phyloP scores from a whole-genome alignment of 2,329 filamentous ascomycete species.

The Trichoderma cornu-damae region DNA sequence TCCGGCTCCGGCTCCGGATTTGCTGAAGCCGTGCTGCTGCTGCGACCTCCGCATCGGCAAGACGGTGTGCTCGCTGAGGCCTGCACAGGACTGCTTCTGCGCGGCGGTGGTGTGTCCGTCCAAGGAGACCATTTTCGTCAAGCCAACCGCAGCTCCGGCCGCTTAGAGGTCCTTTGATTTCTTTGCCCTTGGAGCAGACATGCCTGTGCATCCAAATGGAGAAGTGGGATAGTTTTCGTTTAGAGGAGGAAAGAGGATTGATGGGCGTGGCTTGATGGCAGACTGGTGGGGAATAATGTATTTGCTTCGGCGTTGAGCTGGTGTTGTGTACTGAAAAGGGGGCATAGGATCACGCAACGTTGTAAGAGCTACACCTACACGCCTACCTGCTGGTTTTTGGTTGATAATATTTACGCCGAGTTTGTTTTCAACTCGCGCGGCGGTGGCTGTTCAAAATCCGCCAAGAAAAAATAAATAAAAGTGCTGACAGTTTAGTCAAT shows the following conservation, averaged over 20 bases:
- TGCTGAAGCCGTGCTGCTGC: conserved; percentile 23
- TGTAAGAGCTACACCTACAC: too few relatives aligned
- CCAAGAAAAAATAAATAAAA: too few relatives aligned
- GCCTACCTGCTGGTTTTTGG: background rate
- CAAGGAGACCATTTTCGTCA: conserved; percentile 14
- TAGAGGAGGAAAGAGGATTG: background rate
- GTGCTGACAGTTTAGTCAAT: too few relatives aligned
- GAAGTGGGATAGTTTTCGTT: background rate
- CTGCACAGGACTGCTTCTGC: conserved; percentile 20
- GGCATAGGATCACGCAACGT: background rate
- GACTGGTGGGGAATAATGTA: background rate
- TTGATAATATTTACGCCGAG: background rate
- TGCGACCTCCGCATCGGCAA: conserved; percentile 20
- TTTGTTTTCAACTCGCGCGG: background rate
- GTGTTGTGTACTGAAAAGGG: background rate
- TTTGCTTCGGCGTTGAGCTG: background rate
- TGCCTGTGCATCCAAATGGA: background rate
- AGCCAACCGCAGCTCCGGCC: background rate
- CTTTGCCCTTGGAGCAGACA: background rate
- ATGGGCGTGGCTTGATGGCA: background rate
- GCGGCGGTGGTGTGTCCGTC: conserved; percentile 24
- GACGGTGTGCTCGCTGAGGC: conserved; percentile 20
- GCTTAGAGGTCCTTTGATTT: background rate
- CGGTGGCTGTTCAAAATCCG: too few relatives aligned
- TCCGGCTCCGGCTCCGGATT: background rate